phyloP scores from a whole-genome alignment of 2,329 filamentous ascomycete genomes.

The Sporothrix sp. region DNA sequence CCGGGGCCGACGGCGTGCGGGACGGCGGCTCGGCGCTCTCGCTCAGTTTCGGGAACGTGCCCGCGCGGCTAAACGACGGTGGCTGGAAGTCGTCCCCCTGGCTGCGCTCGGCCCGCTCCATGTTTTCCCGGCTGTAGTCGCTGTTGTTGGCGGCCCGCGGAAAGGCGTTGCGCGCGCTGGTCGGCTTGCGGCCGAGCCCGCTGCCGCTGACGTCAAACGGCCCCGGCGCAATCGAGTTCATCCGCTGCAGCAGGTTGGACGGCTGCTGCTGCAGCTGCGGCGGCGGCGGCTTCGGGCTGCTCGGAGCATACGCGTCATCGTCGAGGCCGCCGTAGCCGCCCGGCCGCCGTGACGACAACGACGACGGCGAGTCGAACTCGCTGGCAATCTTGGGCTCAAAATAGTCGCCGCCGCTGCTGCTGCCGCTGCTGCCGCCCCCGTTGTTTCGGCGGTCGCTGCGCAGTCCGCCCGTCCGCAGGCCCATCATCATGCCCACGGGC shows the following conservation, averaged over 20 bases:
- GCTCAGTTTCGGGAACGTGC: conserved; percentile 41
- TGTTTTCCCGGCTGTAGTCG: conserved; percentile 32
- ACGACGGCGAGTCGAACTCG: conserved; percentile 32
- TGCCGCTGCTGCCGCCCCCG: conserved; percentile 23
- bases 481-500: conserved; percentile 30
- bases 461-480: neutral
- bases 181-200: conserved; percentile 13
- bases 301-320: conserved; percentile 32
- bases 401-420: conserved; percentile 32
- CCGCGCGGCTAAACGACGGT: conserved; percentile 35
- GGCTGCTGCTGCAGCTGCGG: neutral
- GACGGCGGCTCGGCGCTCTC: conserved; percentile 29
- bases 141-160: neutral
- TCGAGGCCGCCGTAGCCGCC: conserved; percentile 43
- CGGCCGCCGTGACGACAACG: conserved; percentile 29
- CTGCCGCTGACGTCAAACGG: conserved; percentile 45
- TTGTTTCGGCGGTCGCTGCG: conserved; percentile 7
- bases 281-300: conserved; percentile 38
- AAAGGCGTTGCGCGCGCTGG: conserved; percentile 1
- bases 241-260: conserved; percentile 44
- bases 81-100: conserved; percentile 30
- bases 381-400: conserved; percentile 37
- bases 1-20: conserved; percentile 40
- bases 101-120: conserved; percentile 38
- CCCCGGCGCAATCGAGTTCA: conserved; percentile 57